Evolutionary conservation across 768 basidiomycete species (phyloP).

Genomic region (Suillus cothurnatus): DNA sequence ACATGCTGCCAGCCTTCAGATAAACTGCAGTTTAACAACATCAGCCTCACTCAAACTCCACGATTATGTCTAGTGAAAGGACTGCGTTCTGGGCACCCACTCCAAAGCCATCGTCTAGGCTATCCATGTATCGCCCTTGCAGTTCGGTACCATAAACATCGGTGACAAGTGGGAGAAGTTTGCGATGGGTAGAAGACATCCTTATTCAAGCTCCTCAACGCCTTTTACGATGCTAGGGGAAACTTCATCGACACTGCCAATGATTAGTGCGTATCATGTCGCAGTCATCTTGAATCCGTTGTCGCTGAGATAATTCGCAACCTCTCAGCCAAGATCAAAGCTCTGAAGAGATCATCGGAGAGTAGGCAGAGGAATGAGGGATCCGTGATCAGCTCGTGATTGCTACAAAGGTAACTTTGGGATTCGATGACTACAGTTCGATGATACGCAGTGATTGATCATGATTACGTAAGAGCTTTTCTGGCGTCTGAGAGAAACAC

Average conservation of each 20-base stretch:
- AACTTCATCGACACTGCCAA: slow-evolving; percentile 54
- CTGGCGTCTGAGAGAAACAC: too few relatives aligned
- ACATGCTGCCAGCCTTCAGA: too few relatives aligned
- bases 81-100: slow-evolving; percentile 10
- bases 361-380: slow-evolving; percentile 45
- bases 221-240: slow-evolving; percentile 46
- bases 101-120: slow-evolving; percentile 32
- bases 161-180: slow-evolving; percentile 43
- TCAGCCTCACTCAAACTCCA: too few relatives aligned
- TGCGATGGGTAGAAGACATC: slow-evolving; percentile 43
- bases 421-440: not conserved
- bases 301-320: not conserved
- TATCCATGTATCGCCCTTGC: slow-evolving; percentile 51
- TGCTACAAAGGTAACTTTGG: slow-evolving; percentile 39
- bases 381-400: slow-evolving; percentile 49
- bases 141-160: slow-evolving; percentile 51
- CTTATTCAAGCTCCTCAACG: slow-evolving; percentile 49
- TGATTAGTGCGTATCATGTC: slow-evolving; percentile 35
- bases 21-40: too few relatives aligned
- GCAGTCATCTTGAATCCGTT: not conserved
- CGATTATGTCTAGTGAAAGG: not conserved
- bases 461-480: too few relatives aligned
- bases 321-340: slow-evolving; percentile 38
- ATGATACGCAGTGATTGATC: too few relatives aligned
- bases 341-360: slow-evolving; percentile 47